Conservation (phyloP, 192 early-diverging fungal species). For the Rhizophagus clarus region DNA sequence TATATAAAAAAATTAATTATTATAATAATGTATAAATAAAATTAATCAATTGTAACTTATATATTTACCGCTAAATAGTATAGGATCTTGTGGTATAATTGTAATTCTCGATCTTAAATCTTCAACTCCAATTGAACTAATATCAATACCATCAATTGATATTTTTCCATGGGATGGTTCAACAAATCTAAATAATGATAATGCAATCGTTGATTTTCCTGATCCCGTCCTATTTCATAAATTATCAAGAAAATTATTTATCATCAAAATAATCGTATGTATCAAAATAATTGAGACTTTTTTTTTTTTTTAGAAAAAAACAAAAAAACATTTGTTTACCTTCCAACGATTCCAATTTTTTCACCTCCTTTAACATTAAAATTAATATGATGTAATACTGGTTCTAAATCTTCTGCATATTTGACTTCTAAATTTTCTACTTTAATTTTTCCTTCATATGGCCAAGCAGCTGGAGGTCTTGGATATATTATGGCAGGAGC, state of each 20-base stretch:
- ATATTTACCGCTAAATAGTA: background rate
- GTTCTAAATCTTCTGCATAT: conserved; percentile 70
- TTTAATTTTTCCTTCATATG: conserved; percentile 69
- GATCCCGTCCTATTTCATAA: conserved; percentile 67
- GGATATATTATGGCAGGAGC: background rate
- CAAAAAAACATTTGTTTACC: background rate
- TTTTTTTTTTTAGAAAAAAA: background rate
- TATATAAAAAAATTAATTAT: background rate
- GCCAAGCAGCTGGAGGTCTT: conserved; percentile 56
- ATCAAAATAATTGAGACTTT: background rate
- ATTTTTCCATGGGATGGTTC: conserved; percentile 73
- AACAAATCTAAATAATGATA: conserved; percentile 81
- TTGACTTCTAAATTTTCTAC: conserved; percentile 71
- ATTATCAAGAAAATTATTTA: background rate
- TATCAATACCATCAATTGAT: conserved; percentile 77
- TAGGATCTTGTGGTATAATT: conserved; percentile 81
- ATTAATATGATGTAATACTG: conserved; percentile 75
- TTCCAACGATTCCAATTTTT: conserved; percentile 92
- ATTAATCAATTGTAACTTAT: background rate
- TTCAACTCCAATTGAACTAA: conserved; percentile 68
- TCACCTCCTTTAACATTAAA: conserved; percentile 63
- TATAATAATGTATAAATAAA: too few species aligned
- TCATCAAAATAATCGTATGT: background rate
- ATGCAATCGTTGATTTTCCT: conserved; percentile 79
- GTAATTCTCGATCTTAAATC: conserved; percentile 79